Base-by-base conservation (phyloP, 2,329 filamentous ascomycete genomes). In the Arthrobotrys conoides region DNA sequence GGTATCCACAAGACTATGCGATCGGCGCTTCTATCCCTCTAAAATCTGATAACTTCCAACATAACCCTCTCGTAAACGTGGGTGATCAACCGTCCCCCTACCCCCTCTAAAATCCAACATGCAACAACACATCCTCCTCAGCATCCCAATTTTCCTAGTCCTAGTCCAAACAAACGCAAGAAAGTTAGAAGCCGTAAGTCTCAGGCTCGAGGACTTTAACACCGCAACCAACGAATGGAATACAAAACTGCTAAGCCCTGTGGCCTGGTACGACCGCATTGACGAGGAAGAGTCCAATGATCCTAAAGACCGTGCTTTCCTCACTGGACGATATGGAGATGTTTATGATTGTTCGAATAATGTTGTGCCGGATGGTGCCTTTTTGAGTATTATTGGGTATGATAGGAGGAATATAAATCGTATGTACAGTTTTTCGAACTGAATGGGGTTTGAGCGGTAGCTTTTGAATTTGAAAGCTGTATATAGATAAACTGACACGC, bases 71-170 rank as follows among this genome's bases (percentile, higher is more conserved):
- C 41, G 14, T n/a, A 9, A n/a, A 14, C 41, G 41, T 46, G 16
- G 1, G 14, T 8, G 2, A 46, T 20, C 44, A 20, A 20, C 44
- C 44, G 6, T n/a, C 22, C 49, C 18, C 3, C n/a, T 20, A 57
- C 22, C 53, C 55, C 57, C 18, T n/a, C 36, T 16, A 75, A 59
- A 63, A 68, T 68, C 44, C 71, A 75, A 68, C 63, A 68, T 75
- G 71, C 71, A 75, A 75, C 71, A 53, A 75, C 71, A 53, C 71
- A 51, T 46, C 38, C 24, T 44, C 22, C 4, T 22, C 4, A 16
- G 8, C 18, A 27, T 70, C 5, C 10, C 46, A 16, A 20, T 48
- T 3, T 14, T 70, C 5, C 22, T 76, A 18, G 12, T 46, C 1
- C 4, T 70, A 0, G 6, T 24, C 18, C 51, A 51, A 10, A 2